phyloP scores from a whole-genome alignment of 148 eudicot genomes.

The Limonium bicolor region DNA sequence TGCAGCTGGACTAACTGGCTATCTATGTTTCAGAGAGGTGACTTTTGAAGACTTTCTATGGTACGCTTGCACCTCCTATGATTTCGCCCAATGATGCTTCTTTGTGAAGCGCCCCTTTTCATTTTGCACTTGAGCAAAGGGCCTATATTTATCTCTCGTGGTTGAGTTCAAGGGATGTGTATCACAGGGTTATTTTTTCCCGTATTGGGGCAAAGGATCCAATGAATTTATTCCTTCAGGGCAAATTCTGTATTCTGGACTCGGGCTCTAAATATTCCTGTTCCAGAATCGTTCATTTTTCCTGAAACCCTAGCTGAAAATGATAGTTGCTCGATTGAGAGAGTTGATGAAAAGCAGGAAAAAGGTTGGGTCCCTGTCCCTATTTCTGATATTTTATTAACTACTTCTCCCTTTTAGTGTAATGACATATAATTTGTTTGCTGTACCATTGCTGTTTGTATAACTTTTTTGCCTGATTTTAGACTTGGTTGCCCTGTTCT shows the following conservation, averaged over 20 bases:
- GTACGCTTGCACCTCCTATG: conserved; percentile 28
- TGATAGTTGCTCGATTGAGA: conserved; percentile 12
- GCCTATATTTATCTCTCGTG: neutral
- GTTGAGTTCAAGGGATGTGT: no score
- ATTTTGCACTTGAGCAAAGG: neutral
- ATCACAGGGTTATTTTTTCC: no score
- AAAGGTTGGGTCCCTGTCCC: conserved; percentile 16
- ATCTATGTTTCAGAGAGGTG: conserved; percentile 46
- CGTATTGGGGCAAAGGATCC: no score
- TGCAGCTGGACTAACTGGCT: conserved; percentile 8
- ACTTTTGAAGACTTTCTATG: conserved; percentile 84
- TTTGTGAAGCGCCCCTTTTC: conserved; percentile 1
- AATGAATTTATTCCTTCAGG: conserved; percentile 26
- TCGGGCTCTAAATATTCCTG: conserved; percentile 85
- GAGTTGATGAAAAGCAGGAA: conserved; percentile 8
- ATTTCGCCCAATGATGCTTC: neutral
- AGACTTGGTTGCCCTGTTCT: no score
- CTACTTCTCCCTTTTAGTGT: neutral
- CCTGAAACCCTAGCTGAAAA: conserved; percentile 30
- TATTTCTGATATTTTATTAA: neutral
- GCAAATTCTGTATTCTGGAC: conserved; percentile 97
- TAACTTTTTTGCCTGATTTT: no score
- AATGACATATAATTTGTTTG: neutral
- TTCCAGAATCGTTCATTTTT: conserved; percentile 51
- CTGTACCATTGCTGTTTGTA: no score